Percentiles rank a stretch among this genome's conserved stretches.
phyloP scores from a whole-genome alignment of 768 basidiomycete species.

The Lentinula boryana region DNA sequence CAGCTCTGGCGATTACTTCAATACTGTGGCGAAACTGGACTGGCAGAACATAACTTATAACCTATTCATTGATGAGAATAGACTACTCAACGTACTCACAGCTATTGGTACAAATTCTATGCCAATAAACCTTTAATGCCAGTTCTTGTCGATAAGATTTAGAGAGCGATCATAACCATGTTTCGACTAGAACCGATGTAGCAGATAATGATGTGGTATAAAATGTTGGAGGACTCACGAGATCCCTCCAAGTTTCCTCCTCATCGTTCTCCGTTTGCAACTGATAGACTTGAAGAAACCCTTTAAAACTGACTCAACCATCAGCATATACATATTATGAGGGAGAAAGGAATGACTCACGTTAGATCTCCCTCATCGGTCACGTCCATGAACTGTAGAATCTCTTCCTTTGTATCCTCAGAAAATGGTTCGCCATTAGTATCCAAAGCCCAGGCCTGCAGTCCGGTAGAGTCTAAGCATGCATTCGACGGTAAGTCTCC shows the following conservation, averaged over 20 bases:
- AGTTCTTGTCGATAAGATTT: background rate
- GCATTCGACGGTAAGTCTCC: constrained; percentile 35
- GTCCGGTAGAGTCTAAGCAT: constrained; percentile 49
- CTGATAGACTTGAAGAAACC: constrained; percentile 79
- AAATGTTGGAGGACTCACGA: constrained; percentile 35
- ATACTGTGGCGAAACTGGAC: constrained; percentile 64
- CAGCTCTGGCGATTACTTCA: constrained; percentile 38
- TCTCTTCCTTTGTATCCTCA: constrained; percentile 71
- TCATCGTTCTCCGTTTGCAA: constrained; percentile 83
- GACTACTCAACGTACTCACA: background rate
- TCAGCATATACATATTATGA: background rate
- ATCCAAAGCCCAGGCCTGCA: constrained; percentile 73
- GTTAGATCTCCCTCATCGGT: constrained; percentile 68
- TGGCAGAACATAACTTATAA: constrained; percentile 36
- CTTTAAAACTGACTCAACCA: constrained; percentile 49
- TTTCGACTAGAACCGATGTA: background rate
- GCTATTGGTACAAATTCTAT: background rate
- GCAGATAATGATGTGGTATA: background rate
- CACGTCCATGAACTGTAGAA: constrained; percentile 70
- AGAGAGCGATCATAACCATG: constrained; percentile 2
- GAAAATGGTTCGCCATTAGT: constrained; percentile 82
- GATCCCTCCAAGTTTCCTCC: constrained; percentile 79
- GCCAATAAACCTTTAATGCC: background rate
- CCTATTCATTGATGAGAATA: background rate
- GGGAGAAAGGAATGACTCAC: constrained; percentile 24